Conservation (phyloP, 179 eudicot genomes). For the Silene coronaria region DNA sequence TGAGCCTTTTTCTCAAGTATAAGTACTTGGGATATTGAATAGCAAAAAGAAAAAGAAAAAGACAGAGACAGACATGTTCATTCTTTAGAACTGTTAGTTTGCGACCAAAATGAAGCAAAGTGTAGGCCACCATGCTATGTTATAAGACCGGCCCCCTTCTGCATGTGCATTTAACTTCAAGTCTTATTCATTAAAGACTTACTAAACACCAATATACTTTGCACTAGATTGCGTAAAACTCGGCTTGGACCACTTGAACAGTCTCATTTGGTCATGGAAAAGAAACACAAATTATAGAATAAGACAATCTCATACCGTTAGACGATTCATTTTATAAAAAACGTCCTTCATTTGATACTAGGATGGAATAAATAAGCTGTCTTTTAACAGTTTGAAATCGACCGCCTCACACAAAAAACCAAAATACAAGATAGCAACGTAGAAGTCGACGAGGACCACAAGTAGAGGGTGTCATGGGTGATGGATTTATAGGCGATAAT, state of each 20-base stretch:
- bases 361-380: too few relatives aligned
- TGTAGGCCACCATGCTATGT: neutral
- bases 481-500: neutral
- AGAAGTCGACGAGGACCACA: too few relatives aligned
- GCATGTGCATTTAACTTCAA: constrained; percentile 11
- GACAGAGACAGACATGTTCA: neutral
- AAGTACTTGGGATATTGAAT: neutral
- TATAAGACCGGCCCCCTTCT: neutral
- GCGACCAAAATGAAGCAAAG: neutral
- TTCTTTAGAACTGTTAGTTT: neutral
- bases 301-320: too few relatives aligned
- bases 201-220: neutral
- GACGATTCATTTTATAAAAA: too few relatives aligned
- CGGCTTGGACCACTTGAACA: neutral
- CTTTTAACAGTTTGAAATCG: too few relatives aligned
- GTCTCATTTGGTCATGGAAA: neutral
- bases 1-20: neutral
- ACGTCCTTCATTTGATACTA: too few relatives aligned
- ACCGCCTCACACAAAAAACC: too few relatives aligned
- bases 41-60: constrained; percentile 1
- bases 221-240: neutral
- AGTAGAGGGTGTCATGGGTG: too few relatives aligned
- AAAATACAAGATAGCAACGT: too few relatives aligned
- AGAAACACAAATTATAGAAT: too few relatives aligned
- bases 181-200: constrained; percentile 12